Base-by-base conservation (phyloP, 83 land plant species). In the Picea abies region DNA sequence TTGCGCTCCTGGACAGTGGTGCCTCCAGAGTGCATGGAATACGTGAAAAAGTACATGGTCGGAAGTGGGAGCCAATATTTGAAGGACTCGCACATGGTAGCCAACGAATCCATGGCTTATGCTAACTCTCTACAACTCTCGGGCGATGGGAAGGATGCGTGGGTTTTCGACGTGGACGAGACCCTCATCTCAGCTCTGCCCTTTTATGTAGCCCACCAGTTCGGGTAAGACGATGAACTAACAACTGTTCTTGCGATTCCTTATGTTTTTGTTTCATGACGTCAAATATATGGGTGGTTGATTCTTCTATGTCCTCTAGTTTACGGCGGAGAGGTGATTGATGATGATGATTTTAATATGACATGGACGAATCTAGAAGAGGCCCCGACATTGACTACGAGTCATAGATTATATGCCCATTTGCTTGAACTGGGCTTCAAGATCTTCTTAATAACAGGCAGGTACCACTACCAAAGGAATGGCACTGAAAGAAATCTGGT, bases 151-250 rank as follows among this genome's bases (percentile, higher is more conserved):
- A 91, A 75, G 37, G 91, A 91, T 22, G 89, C 73, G 22, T 91
- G 93, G 91, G 72, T 91, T 41, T 32, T 32, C 35, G 35, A 32
- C 35, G 35, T 32, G 35, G 35, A 32, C 35, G 35, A 32, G 35
- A 32, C 93, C 6, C 61, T 91, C 61, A 63, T 91, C 63, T 89
- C 91, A 6, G 87, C 89, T 86, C 83, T 91, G 17, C 93, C 89
- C 58, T 91, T 86, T 58, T 91, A 85, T 49, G 79, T 63, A 3
- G 58, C 16, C 20, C 65, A 37, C 44, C 66, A 64, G 58, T 84
- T 52, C 62, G 85, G 85, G 82, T 84, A 22, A 62, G 85, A 4
- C 5, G 85, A 4, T 2, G 25, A 56, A 68, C 37, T 68, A 5
- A 68, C 39, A 4, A 4, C 5, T 41, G 47, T 5, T 41, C 47